phyloP scores from a whole-genome alignment of 352 stramenopile species.

The Pythium insidiosum region DNA sequence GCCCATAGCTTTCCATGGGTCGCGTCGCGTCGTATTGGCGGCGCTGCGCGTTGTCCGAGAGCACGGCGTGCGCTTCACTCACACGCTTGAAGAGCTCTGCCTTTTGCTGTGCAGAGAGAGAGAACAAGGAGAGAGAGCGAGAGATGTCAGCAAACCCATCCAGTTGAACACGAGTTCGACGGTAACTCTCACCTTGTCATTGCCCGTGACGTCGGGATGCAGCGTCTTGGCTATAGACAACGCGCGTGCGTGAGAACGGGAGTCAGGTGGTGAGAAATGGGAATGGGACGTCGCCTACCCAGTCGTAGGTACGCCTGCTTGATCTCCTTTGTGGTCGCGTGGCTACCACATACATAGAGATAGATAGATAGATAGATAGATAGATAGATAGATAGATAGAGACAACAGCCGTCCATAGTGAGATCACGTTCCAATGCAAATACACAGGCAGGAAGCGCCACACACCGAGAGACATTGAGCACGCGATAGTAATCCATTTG shows the following conservation, averaged over 20 bases:
- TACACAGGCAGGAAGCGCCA: neutral
- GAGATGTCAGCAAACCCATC: neutral
- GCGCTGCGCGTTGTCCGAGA: slow-evolving; percentile 53
- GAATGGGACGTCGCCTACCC: slow-evolving; percentile 18
- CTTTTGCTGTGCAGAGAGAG: slow-evolving; percentile 29
- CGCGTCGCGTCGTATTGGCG: slow-evolving; percentile 56
- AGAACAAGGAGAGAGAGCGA: neutral
- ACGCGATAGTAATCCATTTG: slow-evolving; percentile 81
- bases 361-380: slow-evolving; percentile 1
- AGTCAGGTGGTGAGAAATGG: neutral
- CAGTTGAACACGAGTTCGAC: too few relatives aligned
- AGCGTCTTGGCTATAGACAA: slow-evolving; percentile 47
- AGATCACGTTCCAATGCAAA: neutral
- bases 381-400: neutral
- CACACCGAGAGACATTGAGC: slow-evolving; percentile 63
- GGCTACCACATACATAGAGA: slow-evolving; percentile 14
- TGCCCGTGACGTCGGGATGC: slow-evolving; percentile 81
- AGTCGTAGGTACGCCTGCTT: slow-evolving; percentile 75
- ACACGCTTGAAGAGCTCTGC: slow-evolving; percentile 82
- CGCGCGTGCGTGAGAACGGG: neutral
- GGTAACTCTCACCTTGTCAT: slow-evolving; percentile 33
- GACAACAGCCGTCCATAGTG: neutral
- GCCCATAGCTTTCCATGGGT: slow-evolving; percentile 31
- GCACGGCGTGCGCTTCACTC: slow-evolving; percentile 66
- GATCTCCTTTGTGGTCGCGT: slow-evolving; percentile 62